Percentiles rank a stretch among this genome's conserved stretches.
Evolutionary conservation across 495 filamentous ascomycete species (phyloP).

Genomic region (Lophium mytilinum): DNA sequence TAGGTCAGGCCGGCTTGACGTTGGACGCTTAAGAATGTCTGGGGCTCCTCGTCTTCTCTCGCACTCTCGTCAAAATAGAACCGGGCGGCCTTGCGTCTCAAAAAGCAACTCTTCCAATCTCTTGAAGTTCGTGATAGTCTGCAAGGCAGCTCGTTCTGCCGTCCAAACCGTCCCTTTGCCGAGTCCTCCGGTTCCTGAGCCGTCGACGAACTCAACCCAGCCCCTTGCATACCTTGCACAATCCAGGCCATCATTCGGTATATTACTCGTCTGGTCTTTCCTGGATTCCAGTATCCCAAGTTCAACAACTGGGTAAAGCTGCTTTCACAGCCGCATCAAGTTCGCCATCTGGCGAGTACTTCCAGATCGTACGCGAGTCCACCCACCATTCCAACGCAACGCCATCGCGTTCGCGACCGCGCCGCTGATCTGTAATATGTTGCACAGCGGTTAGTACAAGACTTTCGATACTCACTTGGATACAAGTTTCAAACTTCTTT

Average conservation of each 20-base stretch:
- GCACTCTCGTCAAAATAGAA: too few species aligned
- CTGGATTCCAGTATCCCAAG: neutral
- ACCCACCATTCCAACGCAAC: neutral
- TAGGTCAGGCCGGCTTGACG: neutral
- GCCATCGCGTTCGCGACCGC: neutral
- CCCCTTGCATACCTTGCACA: neutral
- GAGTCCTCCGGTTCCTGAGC: neutral
- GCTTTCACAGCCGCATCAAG: neutral
- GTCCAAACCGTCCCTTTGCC: neutral
- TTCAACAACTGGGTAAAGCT: neutral
- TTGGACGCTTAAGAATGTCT: neutral
- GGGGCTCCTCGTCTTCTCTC: neutral
- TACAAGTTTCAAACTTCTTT: neutral
- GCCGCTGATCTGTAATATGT: neutral
- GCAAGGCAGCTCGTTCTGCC: neutral
- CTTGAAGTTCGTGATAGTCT: neutral
- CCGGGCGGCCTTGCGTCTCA: too few species aligned
- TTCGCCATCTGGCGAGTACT: neutral
- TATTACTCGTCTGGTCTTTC: conserved; percentile 1
- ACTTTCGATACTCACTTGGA: neutral
- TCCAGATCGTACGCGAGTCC: neutral
- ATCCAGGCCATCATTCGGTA: neutral
- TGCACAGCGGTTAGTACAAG: conserved; percentile 1
- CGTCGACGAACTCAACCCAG: neutral
- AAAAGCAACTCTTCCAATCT: too few species aligned